Base-by-base conservation (phyloP, 2,329 filamentous ascomycete species). In the Colletotrichum eremochloae region DNA sequence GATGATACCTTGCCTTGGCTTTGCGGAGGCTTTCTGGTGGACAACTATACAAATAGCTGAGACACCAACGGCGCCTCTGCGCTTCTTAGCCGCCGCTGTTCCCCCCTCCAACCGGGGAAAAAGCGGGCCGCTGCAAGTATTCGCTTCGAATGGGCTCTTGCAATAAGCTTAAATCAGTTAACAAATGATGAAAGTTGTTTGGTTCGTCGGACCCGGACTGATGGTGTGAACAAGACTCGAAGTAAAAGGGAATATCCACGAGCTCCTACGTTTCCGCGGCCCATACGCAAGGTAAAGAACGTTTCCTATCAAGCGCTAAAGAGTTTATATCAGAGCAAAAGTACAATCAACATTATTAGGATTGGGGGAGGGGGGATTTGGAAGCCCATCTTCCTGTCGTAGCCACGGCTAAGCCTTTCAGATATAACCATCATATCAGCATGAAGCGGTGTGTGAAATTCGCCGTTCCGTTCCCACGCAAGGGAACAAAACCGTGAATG, bases 11-110 rank as follows among this genome's bases (percentile, higher is more conserved):
- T 33, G 2, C 14, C 5, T 14, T 6, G 15, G 8, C 42, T 33
- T 20, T 15, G 12, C 31, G 31, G 15, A 8, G 4, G 12, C 18
- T 33, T 36, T 36, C 8, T 33, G 3, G 5, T 42, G 11, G 38
- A 42, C 7, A 8, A 7, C 6, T 58, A 8, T 7, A 31, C 2
- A 24, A 14, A 42, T 40, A 57, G 12, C n/a, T 20, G 33, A 63
- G 61, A 42, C 48, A 63, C 24, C n/a, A 63, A 33, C 15, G 48
- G n/a, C 61, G 48, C 36, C 7, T 48, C 24, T 63, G 61, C 50
- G 48, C 48, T 58, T 29, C 24, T 5, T 20, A 2, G 48, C 18
- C n/a, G 61, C 36, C 36, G 12, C 36, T 20, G 15, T 20, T 33
- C 18, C 20, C 18, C 3, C 8, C 42, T 15, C 4, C 31, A 9